Conservation (phyloP, 495 filamentous ascomycete species). For the Talaromyces thailandensis region DNA sequence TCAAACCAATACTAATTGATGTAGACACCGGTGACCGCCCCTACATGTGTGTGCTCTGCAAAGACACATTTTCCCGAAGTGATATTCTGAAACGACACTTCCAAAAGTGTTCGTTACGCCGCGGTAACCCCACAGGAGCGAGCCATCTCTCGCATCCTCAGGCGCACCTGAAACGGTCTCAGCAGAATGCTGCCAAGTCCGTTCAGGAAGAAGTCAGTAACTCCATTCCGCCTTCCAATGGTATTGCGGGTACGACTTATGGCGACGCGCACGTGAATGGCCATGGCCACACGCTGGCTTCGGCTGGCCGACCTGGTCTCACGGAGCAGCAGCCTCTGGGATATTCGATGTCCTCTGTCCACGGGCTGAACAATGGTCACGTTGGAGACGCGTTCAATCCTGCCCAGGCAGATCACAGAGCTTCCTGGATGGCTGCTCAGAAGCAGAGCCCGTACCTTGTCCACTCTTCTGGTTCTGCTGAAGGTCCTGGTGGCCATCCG, state of each 20-base stretch:
- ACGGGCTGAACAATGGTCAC: slow-evolving; percentile 37
- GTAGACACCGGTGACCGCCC: slow-evolving; percentile 91
- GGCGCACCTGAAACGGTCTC: slow-evolving; percentile 72
- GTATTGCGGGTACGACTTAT: slow-evolving; percentile 35
- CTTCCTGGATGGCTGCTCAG: slow-evolving; percentile 37
- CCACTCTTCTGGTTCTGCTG: slow-evolving; percentile 22
- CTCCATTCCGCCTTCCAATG: slow-evolving; percentile 34
- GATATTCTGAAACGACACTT: slow-evolving; percentile 98
- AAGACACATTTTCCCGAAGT: slow-evolving; percentile 96
- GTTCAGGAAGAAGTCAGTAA: slow-evolving; percentile 42
- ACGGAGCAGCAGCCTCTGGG: slow-evolving; percentile 38
- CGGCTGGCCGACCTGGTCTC: slow-evolving; percentile 24
- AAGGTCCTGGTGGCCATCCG: slow-evolving; percentile 31
- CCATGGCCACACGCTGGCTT: slow-evolving; percentile 32
- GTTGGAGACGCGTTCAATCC: slow-evolving; percentile 29
- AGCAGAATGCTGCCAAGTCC: slow-evolving; percentile 47
- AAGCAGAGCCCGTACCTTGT: slow-evolving; percentile 42
- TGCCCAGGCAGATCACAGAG: slow-evolving; percentile 30
- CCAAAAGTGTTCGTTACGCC: slow-evolving; percentile 91
- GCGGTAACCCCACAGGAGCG: slow-evolving; percentile 87
- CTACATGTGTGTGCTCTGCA: slow-evolving; percentile 93
- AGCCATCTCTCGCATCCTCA: slow-evolving; percentile 88
- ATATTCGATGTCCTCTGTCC: slow-evolving; percentile 36
- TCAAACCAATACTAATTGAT: neutral
- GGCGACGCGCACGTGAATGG: slow-evolving; percentile 38